Base-by-base conservation (phyloP, 352 stramenopile species). In the Pseudoperonospora humuli region DNA sequence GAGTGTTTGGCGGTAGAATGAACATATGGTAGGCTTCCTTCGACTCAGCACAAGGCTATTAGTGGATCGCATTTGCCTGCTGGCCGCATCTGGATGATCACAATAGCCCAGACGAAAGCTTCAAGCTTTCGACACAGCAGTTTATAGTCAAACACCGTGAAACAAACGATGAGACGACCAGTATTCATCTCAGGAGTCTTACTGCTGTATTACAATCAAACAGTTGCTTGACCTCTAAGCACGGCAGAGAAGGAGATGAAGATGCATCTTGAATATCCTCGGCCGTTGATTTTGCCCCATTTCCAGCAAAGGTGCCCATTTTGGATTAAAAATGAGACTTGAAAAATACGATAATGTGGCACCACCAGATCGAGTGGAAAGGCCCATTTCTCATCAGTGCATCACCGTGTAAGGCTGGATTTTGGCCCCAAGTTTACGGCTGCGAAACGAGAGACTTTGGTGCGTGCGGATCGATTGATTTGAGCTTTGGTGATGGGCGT, bases 381-480 rank as follows among this genome's bases (percentile, higher is more conserved):
- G 46, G 29, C 43, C 18, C n/a, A 23, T 33, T 49, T 49, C 39
- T 55, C 38, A 37, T 26, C 28, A n/a, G 43, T 42, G 31, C 51
- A 58, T 43, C 50, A 38, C 27, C 25, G 10, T n/a, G 39, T 21
- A 41, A 48, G 33, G 13, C 54, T 58, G 54, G 47, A 63, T 63
- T 63, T 58, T 63, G 48, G 42, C 35, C 27, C 36, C 39, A 43
- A 20, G 53, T 61, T 61, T 61, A 57, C 53, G 53, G 46, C 46
- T 47, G 28, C 25, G 25, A 15, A 15, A 20, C 38, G 23, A 60
- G 45, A 46, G 42, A 48, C 40, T 45, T 39, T 45, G 41, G 42
- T 52, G 35, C 44, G 34, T 38, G 51, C 44, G 27, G 32, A 45
- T 31, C 29, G 36, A 49, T 48, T n/a, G 41, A 45, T 50, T 24